Evolutionary conservation across 1,284 basidiomycete genomes (phyloP), one percentile per base, ranked within the genome.

Genomic region (Papiliotrema fonsecae): DNA sequence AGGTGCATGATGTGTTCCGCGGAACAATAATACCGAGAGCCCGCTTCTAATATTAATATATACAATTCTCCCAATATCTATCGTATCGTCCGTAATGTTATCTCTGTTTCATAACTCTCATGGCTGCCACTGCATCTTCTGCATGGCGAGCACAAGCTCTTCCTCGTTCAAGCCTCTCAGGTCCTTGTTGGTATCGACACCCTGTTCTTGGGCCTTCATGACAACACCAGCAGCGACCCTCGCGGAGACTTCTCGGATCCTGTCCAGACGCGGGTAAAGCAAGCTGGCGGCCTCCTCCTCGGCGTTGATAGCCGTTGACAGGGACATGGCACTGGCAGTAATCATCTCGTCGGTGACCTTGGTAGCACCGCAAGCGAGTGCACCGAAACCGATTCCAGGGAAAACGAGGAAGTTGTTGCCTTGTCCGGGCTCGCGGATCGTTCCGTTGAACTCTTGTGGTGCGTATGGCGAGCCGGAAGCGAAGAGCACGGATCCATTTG

Each of bases 381-480:
- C 77, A 41, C 86, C 89, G 28, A 94, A 78, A 7, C 90, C 90
- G 45, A 93, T 78, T 47, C 87, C 86, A 74, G 74, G 74, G 57
- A 60, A 57, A 45, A 70, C 66, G 18, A 69, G 55, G 58, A 72
- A 69, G 43, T 72, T 72, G 52, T 71, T 71, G 85, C 91, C 65
- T 74, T 96, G 93, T 31, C 88, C 88, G 5, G 92, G 85, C 63
- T 88, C 86, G 59, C 86, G 76, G 30, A 65, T 79, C 54, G 76
- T 76, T 42, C 85, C 82, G 28, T 80, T 70, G 74, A 78, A 86
- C 43, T 77, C 67, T 51, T 80, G 78, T 6, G 83, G 81, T 32
- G 56, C 53, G 81, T 94, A 97, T 1, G 92, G 92, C 37, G 88
- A 91, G 2, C 92, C 93, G 31, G 84, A 86, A 1, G 93, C 92